Percentiles rank a stretch among this genome's conserved stretches.
Conservation (phyloP, 129 eudicot species). For the Erigeron canadensis region DNA sequence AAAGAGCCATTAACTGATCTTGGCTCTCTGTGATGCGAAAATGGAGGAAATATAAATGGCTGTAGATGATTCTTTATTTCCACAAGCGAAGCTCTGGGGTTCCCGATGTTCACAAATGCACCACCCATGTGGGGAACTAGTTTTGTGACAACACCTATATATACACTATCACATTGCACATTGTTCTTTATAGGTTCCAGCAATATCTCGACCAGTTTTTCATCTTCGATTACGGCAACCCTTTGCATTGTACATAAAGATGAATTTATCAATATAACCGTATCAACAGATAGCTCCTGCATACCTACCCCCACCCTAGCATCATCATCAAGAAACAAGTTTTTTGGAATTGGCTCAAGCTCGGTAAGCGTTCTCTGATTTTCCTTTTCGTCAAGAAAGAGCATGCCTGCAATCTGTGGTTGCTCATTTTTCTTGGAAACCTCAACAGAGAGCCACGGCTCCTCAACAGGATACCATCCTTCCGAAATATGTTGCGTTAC, state of each 20-base stretch:
- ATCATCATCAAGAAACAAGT: slow-evolving; percentile 48
- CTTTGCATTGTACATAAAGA: slow-evolving; percentile 93
- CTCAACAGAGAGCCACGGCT: slow-evolving; percentile 63
- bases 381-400: slow-evolving; percentile 38
- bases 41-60: slow-evolving; percentile 78
- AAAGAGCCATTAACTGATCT: slow-evolving; percentile 39
- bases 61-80: slow-evolving; percentile 53
- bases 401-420: slow-evolving; percentile 34
- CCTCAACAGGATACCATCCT: slow-evolving; percentile 61
- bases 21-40: slow-evolving; percentile 40
- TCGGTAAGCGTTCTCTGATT: slow-evolving; percentile 27
- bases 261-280: slow-evolving; percentile 77
- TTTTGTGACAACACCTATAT: slow-evolving; percentile 73
- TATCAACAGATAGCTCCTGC: slow-evolving; percentile 48
- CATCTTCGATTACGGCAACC: slow-evolving; percentile 94
- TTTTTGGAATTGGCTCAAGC: slow-evolving; percentile 36
- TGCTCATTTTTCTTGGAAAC: slow-evolving; percentile 27
- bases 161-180: slow-evolving; percentile 93
- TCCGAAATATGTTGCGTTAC: slow-evolving; percentile 24
- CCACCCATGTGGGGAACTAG: slow-evolving; percentile 93
- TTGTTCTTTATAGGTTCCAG: slow-evolving; percentile 88
- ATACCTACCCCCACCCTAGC: slow-evolving; percentile 30
- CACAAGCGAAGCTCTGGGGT: slow-evolving; percentile 69
- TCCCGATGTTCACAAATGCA: slow-evolving; percentile 92
- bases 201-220: slow-evolving; percentile 74